Percentiles rank a stretch among this genome's conserved stretches.
phyloP scores from a whole-genome alignment of 768 basidiomycete genomes.

The Rhodosporidiobolus odoratus region DNA sequence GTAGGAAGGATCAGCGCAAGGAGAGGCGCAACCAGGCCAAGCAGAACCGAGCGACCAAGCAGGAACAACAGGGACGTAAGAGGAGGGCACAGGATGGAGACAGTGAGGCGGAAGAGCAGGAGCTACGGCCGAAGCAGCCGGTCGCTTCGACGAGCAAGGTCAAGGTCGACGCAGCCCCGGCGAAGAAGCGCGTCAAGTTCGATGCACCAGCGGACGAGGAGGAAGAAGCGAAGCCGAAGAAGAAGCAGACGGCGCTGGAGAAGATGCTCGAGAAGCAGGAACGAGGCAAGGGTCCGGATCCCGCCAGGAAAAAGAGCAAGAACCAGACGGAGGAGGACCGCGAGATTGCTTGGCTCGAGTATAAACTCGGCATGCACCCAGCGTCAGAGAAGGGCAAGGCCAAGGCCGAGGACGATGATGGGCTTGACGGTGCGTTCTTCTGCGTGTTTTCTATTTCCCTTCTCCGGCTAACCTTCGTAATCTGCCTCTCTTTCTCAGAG shows the following conservation, averaged over 20 bases:
- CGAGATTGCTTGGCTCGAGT: constrained; percentile 78
- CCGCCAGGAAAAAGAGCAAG: constrained; percentile 17
- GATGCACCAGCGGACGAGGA: not conserved
- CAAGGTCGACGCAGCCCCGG: not conserved
- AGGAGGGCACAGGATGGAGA: not conserved
- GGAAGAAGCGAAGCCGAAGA: not conserved
- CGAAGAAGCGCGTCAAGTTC: constrained; percentile 15
- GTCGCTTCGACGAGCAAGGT: constrained; percentile 1
- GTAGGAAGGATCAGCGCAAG: constrained; percentile 36
- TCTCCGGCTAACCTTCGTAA: not conserved
- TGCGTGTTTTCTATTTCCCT: not conserved
- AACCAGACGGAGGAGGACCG: constrained; percentile 65
- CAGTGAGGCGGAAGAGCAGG: not conserved
- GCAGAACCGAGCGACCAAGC: constrained; percentile 14
- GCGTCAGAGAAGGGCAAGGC: constrained; percentile 49
- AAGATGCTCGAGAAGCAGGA: constrained; percentile 32
- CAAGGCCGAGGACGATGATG: constrained; percentile 61
- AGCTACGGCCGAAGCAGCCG: not conserved
- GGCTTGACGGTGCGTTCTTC: constrained; percentile 63
- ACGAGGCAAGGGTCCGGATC: constrained; percentile 8
- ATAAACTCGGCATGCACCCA: constrained; percentile 59
- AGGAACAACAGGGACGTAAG: not conserved
- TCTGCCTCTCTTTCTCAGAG: constrained; percentile 47
- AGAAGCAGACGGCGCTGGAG: constrained; percentile 38
- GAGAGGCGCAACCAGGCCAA: constrained; percentile 25